These are phyloP conservation scores for Mucor plumbeus DNA, from an alignment of 371 early-diverging fungal genomes.

Conservation along the genomic window DNA sequence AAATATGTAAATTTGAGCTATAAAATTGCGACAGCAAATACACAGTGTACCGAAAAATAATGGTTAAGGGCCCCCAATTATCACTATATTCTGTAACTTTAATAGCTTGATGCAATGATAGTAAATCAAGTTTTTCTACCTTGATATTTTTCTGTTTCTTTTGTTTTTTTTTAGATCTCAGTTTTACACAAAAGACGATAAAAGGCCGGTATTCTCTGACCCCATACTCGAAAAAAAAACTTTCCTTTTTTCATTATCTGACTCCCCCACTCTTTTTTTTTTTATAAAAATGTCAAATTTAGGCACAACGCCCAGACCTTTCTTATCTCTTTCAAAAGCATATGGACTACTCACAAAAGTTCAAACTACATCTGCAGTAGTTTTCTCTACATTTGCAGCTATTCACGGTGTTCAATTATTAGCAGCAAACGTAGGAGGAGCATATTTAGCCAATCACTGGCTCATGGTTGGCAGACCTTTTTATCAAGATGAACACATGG, in stretches of 20 bases:
- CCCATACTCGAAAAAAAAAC: background rate
- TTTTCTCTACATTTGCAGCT: slow-evolving; percentile 42
- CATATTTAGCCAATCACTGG: slow-evolving; percentile 36
- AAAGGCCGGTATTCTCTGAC: background rate
- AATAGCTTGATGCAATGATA: too few species aligned
- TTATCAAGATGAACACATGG: slow-evolving; percentile 53
- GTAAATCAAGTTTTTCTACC: too few species aligned
- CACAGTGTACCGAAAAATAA: too few species aligned
- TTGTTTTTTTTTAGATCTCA: background rate
- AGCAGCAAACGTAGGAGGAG: slow-evolving; percentile 42
- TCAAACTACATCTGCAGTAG: slow-evolving; percentile 47
- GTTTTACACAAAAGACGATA: background rate
- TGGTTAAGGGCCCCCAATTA: too few species aligned
- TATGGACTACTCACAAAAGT: slow-evolving; percentile 37
- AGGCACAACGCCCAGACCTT: slow-evolving; percentile 17
- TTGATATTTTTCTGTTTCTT: too few species aligned
- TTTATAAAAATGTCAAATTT: slow-evolving; percentile 15
- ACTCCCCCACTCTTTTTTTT: slow-evolving; percentile 11
- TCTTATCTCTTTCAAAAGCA: slow-evolving; percentile 29
- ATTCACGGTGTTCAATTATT: slow-evolving; percentile 43
- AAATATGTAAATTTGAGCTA: too few species aligned
- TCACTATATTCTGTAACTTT: too few species aligned
- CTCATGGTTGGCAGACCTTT: slow-evolving; percentile 47
- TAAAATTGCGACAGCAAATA: too few species aligned
- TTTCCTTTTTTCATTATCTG: background rate